These are phyloP conservation scores for Phanerodontia chrysosporium DNA, from an alignment of 768 basidiomycete species.

Conservation along the genomic window DNA sequence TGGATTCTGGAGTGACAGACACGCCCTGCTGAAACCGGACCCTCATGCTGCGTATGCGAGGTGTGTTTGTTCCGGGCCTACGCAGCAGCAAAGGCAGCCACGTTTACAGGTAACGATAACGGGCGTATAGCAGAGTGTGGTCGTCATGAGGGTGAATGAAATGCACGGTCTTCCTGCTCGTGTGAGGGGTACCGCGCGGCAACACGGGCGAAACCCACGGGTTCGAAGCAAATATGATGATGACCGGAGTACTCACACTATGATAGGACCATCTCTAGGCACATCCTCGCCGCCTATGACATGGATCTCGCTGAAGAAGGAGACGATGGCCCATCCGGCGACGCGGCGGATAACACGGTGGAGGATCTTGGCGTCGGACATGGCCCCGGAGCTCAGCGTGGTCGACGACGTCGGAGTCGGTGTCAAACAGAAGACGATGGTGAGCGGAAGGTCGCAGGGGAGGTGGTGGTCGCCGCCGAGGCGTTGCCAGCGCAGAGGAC, in stretches of 20 bases:
- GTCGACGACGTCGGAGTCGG: not conserved
- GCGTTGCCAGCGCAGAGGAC: not conserved
- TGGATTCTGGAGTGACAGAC: too few relatives aligned
- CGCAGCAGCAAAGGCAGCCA: too few relatives aligned
- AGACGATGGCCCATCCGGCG: constrained; percentile 69
- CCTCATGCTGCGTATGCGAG: too few relatives aligned
- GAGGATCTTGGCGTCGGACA: constrained; percentile 38
- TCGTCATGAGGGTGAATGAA: not conserved
- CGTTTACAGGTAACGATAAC: too few relatives aligned
- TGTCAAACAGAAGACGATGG: not conserved
- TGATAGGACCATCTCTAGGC: constrained; percentile 82
- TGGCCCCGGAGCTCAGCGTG: constrained; percentile 4
- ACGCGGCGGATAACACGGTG: constrained; percentile 71
- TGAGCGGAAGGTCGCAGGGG: not conserved
- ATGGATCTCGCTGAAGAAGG: constrained; percentile 87
- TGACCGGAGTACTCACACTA: constrained; percentile 60
- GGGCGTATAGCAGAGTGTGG: too few relatives aligned
- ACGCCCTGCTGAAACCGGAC: too few relatives aligned
- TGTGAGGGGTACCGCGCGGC: not conserved
- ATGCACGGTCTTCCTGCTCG: not conserved
- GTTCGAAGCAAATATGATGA: not conserved
- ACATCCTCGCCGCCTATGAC: constrained; percentile 88
- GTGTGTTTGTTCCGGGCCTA: too few relatives aligned
- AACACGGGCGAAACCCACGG: not conserved
- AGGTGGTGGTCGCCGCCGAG: not conserved